Percentiles rank a stretch among this genome's conserved stretches.
Evolutionary conservation across 106 monocot genomes (phyloP).

Genomic region (Allium cepa): DNA sequence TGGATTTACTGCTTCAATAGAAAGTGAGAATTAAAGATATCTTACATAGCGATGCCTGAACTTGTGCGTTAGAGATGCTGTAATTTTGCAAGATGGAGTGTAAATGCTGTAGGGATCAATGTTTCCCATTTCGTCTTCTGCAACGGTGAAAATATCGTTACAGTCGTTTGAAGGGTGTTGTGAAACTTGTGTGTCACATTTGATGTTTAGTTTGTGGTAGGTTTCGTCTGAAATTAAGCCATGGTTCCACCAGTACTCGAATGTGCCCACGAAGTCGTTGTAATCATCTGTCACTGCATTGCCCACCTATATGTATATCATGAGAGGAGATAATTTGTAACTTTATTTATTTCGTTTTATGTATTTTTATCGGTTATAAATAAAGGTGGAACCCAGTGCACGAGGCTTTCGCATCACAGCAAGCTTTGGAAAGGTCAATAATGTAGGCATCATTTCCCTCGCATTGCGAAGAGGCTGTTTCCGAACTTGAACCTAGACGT

Average conservation of each 20-base stretch:
- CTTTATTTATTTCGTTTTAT: not conserved
- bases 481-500: too few species aligned
- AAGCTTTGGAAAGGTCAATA: too few species aligned
- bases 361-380: not conserved
- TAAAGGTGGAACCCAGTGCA: not conserved
- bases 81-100: constrained; percentile 44
- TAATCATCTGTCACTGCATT: constrained; percentile 83
- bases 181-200: constrained; percentile 28
- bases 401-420: too few species aligned
- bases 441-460: too few species aligned
- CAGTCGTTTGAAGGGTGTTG: constrained; percentile 51
- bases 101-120: constrained; percentile 92
- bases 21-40: not conserved
- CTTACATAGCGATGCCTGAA: constrained; percentile 52
- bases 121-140: constrained; percentile 45
- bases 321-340: not conserved
- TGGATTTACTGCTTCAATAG: not conserved
- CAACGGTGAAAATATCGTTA: constrained; percentile 14
- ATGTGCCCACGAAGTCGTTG: constrained; percentile 69
- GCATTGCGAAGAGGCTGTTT: too few species aligned
- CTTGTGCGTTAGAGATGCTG: constrained; percentile 20
- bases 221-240: constrained; percentile 72
- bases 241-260: constrained; percentile 97
- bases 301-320: constrained; percentile 49
- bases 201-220: constrained; percentile 31